phyloP scores from a whole-genome alignment of 768 basidiomycete genomes.

The Hortiboletus campestris region DNA sequence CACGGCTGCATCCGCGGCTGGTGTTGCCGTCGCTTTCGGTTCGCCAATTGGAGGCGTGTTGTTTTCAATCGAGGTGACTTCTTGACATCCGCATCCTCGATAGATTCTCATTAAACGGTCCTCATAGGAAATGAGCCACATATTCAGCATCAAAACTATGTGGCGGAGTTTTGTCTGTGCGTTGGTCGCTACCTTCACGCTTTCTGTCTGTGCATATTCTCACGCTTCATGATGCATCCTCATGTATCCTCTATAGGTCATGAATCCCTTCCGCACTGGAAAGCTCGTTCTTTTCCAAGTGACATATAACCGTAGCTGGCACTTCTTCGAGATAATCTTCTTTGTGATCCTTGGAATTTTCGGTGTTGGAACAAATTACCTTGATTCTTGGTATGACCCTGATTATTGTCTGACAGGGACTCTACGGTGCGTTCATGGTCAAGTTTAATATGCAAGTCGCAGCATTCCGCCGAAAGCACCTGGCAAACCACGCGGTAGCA shows the following conservation, averaged over 20 bases:
- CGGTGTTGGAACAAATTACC: constrained; percentile 55
- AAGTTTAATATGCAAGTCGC: constrained; percentile 96
- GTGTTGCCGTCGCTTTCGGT: constrained; percentile 97
- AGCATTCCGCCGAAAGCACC: constrained; percentile 89
- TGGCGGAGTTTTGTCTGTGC: constrained; percentile 99
- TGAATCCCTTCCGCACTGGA: constrained; percentile 98
- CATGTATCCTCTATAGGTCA: constrained; percentile 54
- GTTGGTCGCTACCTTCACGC: constrained; percentile 91
- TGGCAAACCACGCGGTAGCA: constrained; percentile 77
- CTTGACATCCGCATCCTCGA: background rate
- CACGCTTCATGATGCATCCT: constrained; percentile 20
- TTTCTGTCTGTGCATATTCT: constrained; percentile 65
- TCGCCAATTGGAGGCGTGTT: constrained; percentile 97
- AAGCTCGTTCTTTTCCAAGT: constrained; percentile 98
- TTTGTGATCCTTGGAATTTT: constrained; percentile 95
- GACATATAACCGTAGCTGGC: constrained; percentile 97
- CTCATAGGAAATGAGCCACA: constrained; percentile 93
- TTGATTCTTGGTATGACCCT: constrained; percentile 1
- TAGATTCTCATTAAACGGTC: background rate
- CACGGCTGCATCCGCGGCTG: constrained; percentile 94
- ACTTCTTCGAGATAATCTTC: constrained; percentile 97
- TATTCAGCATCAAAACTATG: constrained; percentile 97
- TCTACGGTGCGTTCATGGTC: constrained; percentile 96
- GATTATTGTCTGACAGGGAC: constrained; percentile 54
- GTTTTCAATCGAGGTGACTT: constrained; percentile 88